Conservation (phyloP, 495 filamentous ascomycete genomes). For the Penicillium salamii region DNA sequence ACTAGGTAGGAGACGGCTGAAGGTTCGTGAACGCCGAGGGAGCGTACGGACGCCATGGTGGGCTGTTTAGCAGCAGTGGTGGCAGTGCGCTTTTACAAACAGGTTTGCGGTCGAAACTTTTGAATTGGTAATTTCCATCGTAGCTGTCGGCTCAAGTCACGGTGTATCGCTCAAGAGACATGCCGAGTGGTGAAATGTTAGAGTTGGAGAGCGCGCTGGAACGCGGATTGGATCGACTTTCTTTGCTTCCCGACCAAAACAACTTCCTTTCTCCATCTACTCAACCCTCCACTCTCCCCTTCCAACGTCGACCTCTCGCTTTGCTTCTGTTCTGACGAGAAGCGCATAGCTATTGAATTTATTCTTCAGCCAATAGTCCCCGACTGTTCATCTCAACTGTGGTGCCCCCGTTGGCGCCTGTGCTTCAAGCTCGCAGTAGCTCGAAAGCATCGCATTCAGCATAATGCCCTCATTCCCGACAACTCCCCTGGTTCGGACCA, state of each 20-base stretch:
- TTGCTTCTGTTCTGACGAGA: not conserved
- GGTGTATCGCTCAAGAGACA: constrained; percentile 5
- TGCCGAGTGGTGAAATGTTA: constrained; percentile 15
- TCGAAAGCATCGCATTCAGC: constrained; percentile 12
- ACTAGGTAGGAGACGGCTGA: constrained; percentile 79
- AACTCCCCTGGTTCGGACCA: constrained; percentile 35
- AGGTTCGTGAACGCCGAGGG: constrained; percentile 84
- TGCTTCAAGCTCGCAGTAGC: constrained; percentile 12
- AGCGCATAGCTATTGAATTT: not conserved
- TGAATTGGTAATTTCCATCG: constrained; percentile 16
- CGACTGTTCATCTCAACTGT: constrained; percentile 1
- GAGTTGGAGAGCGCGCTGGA: constrained; percentile 27
- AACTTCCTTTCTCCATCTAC: constrained; percentile 22
- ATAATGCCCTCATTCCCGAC: constrained; percentile 41
- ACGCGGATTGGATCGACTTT: constrained; percentile 24
- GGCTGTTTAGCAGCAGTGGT: constrained; percentile 26
- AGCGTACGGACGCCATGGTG: constrained; percentile 81
- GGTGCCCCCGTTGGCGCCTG: constrained; percentile 23
- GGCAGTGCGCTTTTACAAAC: constrained; percentile 19
- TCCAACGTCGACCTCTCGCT: not conserved
- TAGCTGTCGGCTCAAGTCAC: constrained; percentile 1
- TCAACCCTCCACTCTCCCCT: constrained; percentile 11
- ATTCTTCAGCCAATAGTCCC: not conserved
- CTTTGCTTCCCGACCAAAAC: constrained; percentile 22
- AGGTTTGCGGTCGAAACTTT: constrained; percentile 13